Evolutionary conservation across 2,329 filamentous ascomycete genomes (phyloP).

Genomic region (Xylaria sp.): DNA sequence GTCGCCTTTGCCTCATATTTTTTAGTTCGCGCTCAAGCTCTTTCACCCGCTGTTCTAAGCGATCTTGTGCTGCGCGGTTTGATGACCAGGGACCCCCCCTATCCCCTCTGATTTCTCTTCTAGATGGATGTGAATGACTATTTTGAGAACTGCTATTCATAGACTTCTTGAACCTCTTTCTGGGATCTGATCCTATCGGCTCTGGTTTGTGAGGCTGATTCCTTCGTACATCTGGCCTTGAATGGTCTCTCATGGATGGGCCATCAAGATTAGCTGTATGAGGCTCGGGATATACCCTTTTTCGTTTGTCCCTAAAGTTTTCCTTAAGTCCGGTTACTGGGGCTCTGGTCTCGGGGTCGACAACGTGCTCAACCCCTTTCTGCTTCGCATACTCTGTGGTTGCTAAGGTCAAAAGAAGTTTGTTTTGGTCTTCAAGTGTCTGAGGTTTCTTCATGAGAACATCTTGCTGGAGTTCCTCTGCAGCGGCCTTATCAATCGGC

Average conservation of each 20-base stretch:
- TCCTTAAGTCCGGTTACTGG: background rate
- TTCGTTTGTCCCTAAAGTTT: background rate
- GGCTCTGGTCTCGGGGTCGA: background rate
- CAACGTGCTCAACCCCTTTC: background rate
- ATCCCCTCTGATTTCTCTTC: background rate
- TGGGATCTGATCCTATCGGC: background rate
- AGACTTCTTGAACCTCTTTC: background rate
- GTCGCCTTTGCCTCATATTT: background rate
- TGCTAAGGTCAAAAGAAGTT: background rate
- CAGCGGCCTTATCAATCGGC: background rate
- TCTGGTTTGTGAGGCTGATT: background rate
- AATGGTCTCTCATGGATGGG: background rate
- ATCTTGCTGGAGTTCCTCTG: background rate
- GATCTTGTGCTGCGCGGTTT: background rate
- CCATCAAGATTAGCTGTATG: background rate
- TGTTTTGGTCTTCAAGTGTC: constrained; percentile 12
- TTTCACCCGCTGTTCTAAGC: constrained; percentile 8
- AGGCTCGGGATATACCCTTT: background rate
- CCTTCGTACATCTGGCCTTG: background rate
- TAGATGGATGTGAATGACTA: background rate
- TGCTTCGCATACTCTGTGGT: background rate
- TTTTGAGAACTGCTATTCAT: background rate
- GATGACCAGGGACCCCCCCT: background rate
- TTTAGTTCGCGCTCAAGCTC: constrained; percentile 9
- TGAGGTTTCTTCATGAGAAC: constrained; percentile 8